Evolutionary conservation across 2,329 filamentous ascomycete species (phyloP).

Genomic region (Colletotrichum magnum): DNA sequence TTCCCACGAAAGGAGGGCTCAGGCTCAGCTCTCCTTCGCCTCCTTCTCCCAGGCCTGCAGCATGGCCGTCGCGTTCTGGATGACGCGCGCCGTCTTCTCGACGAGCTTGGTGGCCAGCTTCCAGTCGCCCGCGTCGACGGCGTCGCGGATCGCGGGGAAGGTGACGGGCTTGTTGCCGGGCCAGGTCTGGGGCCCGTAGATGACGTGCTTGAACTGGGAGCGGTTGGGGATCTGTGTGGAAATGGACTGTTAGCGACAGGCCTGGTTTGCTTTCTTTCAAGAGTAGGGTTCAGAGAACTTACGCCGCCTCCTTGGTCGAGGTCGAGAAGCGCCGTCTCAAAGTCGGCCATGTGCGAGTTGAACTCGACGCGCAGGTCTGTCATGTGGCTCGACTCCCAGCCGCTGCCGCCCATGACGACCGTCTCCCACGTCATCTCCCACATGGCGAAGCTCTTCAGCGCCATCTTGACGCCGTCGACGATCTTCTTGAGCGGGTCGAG

Average conservation of each 20-base stretch:
- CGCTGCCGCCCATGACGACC: slow-evolving; percentile 77
- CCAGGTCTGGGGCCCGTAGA: slow-evolving; percentile 89
- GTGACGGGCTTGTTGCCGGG: slow-evolving; percentile 69
- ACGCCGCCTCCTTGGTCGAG: slow-evolving; percentile 79
- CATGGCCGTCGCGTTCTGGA: slow-evolving; percentile 70
- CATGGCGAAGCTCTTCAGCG: slow-evolving; percentile 75
- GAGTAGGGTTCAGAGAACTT: slow-evolving; percentile 46
- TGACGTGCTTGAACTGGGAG: slow-evolving; percentile 92
- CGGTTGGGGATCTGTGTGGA: slow-evolving; percentile 79
- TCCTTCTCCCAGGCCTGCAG: slow-evolving; percentile 42
- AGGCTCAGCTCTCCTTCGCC: slow-evolving; percentile 21
- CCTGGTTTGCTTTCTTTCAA: too few relatives aligned
- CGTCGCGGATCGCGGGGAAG: slow-evolving; percentile 85
- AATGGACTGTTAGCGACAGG: slow-evolving; percentile 13
- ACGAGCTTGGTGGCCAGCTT: slow-evolving; percentile 76
- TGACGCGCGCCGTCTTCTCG: slow-evolving; percentile 77
- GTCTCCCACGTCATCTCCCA: slow-evolving; percentile 87
- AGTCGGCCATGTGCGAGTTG: slow-evolving; percentile 83
- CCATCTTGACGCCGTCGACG: slow-evolving; percentile 69
- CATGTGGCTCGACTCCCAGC: slow-evolving; percentile 81
- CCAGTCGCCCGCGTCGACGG: slow-evolving; percentile 81
- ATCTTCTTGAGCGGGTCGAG: slow-evolving; percentile 75
- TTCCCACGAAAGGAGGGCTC: neutral
- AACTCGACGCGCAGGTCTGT: slow-evolving; percentile 79
- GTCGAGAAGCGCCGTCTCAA: slow-evolving; percentile 89